Base-by-base conservation (phyloP, 495 filamentous ascomycete genomes). In the Hypoxylon intermedium region DNA sequence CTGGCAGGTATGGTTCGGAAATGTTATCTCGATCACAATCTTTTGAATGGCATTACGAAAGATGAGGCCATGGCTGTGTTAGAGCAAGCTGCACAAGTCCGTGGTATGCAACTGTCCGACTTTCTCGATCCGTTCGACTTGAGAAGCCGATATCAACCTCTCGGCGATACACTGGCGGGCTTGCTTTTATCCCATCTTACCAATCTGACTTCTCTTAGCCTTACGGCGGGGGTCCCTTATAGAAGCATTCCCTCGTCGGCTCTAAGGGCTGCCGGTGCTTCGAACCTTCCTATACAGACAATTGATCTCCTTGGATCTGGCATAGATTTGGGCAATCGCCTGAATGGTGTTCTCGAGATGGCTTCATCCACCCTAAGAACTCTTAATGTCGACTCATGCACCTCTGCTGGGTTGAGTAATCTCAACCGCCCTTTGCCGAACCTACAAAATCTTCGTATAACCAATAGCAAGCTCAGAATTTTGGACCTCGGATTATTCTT, bases 121-220 rank as follows among this genome's bases (percentile, higher is more conserved):
- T 64, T 64, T 64, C 53, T 58, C 34, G 28, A 41, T 9, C 48
- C 54, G 26, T 58, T 53, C 18, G 36, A 16, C 9, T n/a, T 46
- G 18, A 3, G 9, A 47, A n/a, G n/a, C n/a, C 47, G 9, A 34
- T 58, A 58, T 20, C 6, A 9, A 13, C 53, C 60, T 48, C 13
- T 11, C 16, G 46, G 38, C n/a, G 23, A 33, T 28, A 48, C 58
- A 28, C 20, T 64, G 33, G 54, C 28, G 9, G 40, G 23, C 31
- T 58, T 64, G 53, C 53, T 64, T 21, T 47, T 64, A n/a, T 30
- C 36, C 31, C 53, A 41, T 45, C 48, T 64, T 15, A 53, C 60
- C 23, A 54, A 64, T 40, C 26, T 64, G 1, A 30, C 45, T 40
- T 19, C 12, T 12, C 41, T 64, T 20, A 44, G 11, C 43, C 33